Conservation (phyloP, 2,329 filamentous ascomycete genomes). For the Westerdykella aurantiaca region DNA sequence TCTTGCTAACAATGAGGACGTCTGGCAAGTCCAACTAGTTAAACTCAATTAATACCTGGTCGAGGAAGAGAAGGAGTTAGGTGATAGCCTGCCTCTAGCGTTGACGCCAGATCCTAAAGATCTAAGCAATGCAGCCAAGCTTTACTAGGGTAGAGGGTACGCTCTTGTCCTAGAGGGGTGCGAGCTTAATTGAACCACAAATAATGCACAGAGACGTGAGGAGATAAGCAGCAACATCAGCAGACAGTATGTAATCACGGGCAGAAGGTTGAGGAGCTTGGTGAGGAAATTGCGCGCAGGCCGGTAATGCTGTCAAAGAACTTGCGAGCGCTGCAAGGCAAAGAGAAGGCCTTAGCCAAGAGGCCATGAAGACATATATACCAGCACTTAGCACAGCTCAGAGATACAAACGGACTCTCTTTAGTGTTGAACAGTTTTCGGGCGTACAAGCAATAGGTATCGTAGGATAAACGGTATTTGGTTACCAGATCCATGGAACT, state of each 20-base stretch:
- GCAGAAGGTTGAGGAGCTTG: conserved; percentile 2
- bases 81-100: too few relatives aligned
- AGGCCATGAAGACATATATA: conserved; percentile 3
- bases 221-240: conserved; percentile 8
- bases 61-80: too few relatives aligned
- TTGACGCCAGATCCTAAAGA: too few relatives aligned
- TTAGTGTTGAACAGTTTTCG: too few relatives aligned
- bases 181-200: conserved; percentile 2
- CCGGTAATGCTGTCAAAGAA: neutral
- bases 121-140: conserved; percentile 4
- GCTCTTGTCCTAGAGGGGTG: conserved; percentile 6
- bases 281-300: conserved; percentile 1
- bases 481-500: too few relatives aligned
- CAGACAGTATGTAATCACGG: conserved; percentile 2
- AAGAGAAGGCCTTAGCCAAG: conserved; percentile 8
- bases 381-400: conserved; percentile 2
- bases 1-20: neutral
- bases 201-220: conserved; percentile 6
- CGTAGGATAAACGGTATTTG: too few relatives aligned
- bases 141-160: conserved; percentile 6
- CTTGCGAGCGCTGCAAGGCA: conserved; percentile 8
- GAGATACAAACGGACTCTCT: too few relatives aligned
- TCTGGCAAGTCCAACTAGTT: neutral
- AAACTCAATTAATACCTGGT: neutral
- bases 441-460: too few relatives aligned